Conservation (phyloP, 345 rosid genomes). For the Boechera retrofracta region DNA sequence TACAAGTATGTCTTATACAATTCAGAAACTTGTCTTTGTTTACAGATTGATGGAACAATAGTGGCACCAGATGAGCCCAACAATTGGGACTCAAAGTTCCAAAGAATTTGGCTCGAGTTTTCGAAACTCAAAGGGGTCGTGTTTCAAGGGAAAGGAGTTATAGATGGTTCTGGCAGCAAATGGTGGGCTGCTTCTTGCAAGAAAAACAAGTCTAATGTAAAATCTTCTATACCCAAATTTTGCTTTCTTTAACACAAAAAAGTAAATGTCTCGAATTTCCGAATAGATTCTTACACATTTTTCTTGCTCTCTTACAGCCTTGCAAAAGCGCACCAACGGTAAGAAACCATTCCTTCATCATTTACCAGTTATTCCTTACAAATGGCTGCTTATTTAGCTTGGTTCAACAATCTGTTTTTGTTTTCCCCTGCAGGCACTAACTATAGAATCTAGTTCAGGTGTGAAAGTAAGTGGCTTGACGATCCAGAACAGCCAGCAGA, state of each 20-base stretch:
- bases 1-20: conserved; percentile 8
- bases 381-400: conserved; percentile 27
- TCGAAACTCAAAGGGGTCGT: conserved; percentile 69
- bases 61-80: conserved; percentile 91
- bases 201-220: conserved; percentile 86
- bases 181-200: conserved; percentile 99
- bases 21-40: conserved; percentile 13
- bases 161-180: conserved; percentile 96
- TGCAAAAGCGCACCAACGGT: conserved; percentile 93
- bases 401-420: conserved; percentile 19
- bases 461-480: conserved; percentile 81
- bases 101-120: conserved; percentile 86
- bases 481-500: conserved; percentile 95
- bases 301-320: conserved; percentile 65
- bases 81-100: conserved; percentile 76
- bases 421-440: conserved; percentile 71
- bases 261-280: not conserved
- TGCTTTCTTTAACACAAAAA: conserved; percentile 14
- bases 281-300: conserved; percentile 35
- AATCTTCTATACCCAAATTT: conserved; percentile 3
- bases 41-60: conserved; percentile 93
- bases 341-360: conserved; percentile 46
- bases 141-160: conserved; percentile 87
- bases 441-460: conserved; percentile 91
- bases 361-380: not conserved